Base-by-base conservation (phyloP, 1,284 basidiomycete species). In the Prillingera fragicola region DNA sequence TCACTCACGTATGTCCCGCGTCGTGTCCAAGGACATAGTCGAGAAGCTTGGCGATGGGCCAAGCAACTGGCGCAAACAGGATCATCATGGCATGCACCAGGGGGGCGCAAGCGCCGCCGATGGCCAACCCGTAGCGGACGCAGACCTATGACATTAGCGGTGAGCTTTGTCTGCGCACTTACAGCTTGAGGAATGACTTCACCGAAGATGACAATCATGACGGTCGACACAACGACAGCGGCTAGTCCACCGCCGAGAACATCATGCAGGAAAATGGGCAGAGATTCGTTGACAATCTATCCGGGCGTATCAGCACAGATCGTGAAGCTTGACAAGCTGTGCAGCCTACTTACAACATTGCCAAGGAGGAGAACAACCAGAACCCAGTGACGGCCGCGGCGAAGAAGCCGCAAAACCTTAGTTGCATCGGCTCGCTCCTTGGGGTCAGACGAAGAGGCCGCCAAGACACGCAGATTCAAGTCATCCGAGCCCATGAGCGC, bases 401-500 rank as follows among this genome's bases (percentile, higher is more conserved):
- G 74, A 69, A 96, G 80, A 2, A 96, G 75, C n/a, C 72, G 74
- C 31, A 90, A 69, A 1, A 92, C 88, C 73, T 80, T 85, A 52
- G 77, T 75, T 0, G 87, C 88, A 47, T 88, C 82, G 41, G 67
- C 63, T 54, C 79, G 77, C 66, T 90, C 85, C 33, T 64, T 73
- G 1, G 71, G 59, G 59, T 90, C 79, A 17, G 83, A 84, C 0
- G 88, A 91, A 1, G 86, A 87, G 0, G 82, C 78, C 1, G 85
- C 76, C 19, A 94, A 75, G 1, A 95, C 91, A 22, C 87, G 83
- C 15, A 96, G 77, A 62, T 95, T 90, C 33, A 96, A 78, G 57
- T 91, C 85, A 60, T 97, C 92, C 15, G 95, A 80, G 2, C 92
- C 91, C 91, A 95, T 95, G 24, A 95, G 75, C 5, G 87, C 91